Percentiles rank a stretch among this genome's conserved stretches.
phyloP scores from a whole-genome alignment of 2,329 filamentous ascomycete genomes.

The Diaporthe nobilis region DNA sequence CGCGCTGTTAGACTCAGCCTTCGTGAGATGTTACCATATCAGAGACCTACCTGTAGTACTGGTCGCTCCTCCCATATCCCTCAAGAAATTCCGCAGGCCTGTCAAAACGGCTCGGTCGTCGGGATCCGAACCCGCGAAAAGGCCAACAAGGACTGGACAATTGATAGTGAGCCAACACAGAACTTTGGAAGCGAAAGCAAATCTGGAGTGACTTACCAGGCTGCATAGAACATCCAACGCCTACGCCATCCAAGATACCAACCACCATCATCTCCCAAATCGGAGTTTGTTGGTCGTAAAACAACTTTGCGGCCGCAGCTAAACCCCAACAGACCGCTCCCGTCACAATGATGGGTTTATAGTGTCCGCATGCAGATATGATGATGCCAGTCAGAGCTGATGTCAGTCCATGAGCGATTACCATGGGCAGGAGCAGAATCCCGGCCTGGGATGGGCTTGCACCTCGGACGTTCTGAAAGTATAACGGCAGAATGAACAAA shows the following conservation, averaged over 20 bases:
- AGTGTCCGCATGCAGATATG: background rate
- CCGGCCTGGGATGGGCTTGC: background rate
- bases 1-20: background rate
- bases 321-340: background rate
- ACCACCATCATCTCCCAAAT: background rate
- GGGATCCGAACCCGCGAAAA: background rate
- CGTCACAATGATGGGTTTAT: background rate
- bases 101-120: background rate
- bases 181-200: background rate
- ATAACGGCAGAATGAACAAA: background rate
- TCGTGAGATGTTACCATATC: background rate
- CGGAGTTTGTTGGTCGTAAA: background rate
- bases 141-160: background rate
- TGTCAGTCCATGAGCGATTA: background rate
- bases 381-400: background rate
- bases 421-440: background rate
- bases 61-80: background rate
- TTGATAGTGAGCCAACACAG: background rate
- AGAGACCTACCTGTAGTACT: background rate
- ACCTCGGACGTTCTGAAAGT: background rate
- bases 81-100: background rate
- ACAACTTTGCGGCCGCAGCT: background rate
- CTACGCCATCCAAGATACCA: background rate
- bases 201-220: background rate
- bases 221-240: background rate